These are phyloP conservation scores for Fusarium chuoi DNA, from an alignment of 2,329 filamentous ascomycete species.

Conservation along the genomic window DNA sequence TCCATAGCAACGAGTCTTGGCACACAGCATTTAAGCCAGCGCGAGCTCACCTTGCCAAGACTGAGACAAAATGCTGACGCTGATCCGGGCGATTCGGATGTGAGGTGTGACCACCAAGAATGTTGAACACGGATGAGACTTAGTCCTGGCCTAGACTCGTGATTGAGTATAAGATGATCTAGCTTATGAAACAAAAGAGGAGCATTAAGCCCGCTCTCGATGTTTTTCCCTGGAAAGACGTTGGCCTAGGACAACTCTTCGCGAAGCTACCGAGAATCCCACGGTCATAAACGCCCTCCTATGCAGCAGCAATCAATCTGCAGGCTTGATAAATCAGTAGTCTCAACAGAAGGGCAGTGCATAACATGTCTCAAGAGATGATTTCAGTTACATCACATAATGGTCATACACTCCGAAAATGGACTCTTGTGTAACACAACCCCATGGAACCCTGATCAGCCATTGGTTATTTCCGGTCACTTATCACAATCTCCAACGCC, in stretches of 20 bases:
- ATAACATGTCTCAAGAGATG: no score
- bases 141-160: background rate
- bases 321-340: fast-evolving
- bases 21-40: no score
- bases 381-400: background rate
- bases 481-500: background rate
- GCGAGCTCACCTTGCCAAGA: background rate
- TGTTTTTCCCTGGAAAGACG: background rate
- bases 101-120: background rate
- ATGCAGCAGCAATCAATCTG: fast-evolving
- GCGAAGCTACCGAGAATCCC: background rate
- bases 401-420: no score
- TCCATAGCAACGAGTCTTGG: background rate
- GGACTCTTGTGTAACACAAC: background rate
- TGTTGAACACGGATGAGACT: background rate
- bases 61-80: background rate
- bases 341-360: no score
- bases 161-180: background rate
- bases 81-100: conserved; percentile 18
- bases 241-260: fast-evolving
- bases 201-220: background rate
- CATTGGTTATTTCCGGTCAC: background rate
- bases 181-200: background rate
- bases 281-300: background rate
- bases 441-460: no score